Conservation (phyloP, 208 protist species). For the Zelonia costaricensis region DNA sequence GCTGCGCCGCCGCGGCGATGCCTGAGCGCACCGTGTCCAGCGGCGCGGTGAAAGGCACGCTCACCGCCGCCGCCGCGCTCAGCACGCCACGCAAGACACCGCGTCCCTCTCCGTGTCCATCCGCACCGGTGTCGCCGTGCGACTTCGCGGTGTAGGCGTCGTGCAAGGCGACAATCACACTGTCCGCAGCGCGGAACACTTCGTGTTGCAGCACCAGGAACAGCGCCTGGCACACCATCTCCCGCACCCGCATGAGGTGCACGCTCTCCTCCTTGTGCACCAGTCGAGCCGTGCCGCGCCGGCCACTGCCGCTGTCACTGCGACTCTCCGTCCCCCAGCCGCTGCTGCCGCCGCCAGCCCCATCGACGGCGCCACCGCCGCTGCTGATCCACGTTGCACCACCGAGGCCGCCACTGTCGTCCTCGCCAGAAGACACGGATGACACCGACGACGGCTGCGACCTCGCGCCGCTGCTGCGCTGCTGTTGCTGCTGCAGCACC, state of each 20-base stretch:
- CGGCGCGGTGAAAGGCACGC: too few species aligned
- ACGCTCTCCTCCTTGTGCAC: slow-evolving; percentile 47
- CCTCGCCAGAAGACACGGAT: too few species aligned
- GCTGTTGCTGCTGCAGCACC: background rate
- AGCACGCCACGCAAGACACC: too few species aligned
- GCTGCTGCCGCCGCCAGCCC: background rate
- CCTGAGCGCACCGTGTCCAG: too few species aligned
- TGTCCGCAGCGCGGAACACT: slow-evolving; percentile 49
- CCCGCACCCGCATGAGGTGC: slow-evolving; percentile 51
- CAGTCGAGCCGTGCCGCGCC: slow-evolving; percentile 25
- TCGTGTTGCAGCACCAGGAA: slow-evolving; percentile 40
- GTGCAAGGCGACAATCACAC: slow-evolving; percentile 63
- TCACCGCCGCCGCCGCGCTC: too few species aligned
- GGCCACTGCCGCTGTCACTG: too few species aligned
- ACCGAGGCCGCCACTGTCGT: too few species aligned
- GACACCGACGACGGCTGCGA: too few species aligned
- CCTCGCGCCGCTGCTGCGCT: background rate
- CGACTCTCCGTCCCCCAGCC: background rate
- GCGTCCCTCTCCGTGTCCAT: too few species aligned
- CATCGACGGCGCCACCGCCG: background rate
- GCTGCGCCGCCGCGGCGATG: too few species aligned
- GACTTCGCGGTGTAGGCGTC: slow-evolving; percentile 29
- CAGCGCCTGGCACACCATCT: slow-evolving; percentile 68
- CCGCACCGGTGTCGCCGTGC: too few species aligned
- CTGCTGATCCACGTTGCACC: too few species aligned